Conservation (phyloP, 495 filamentous ascomycete species). For the Aspergillus ellipticus region DNA sequence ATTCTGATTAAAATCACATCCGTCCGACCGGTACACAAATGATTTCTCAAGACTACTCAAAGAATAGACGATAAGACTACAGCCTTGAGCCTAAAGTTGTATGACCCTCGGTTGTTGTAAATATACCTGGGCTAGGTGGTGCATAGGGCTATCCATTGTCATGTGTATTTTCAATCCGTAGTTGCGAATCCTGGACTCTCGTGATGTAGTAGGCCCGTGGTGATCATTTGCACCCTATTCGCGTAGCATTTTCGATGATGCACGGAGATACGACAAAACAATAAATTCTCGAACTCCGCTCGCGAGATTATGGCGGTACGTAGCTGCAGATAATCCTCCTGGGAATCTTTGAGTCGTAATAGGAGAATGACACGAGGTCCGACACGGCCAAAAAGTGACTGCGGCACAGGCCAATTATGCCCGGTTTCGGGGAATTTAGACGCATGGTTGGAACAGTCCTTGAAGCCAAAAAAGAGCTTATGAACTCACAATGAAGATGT, state of each 20-base stretch:
- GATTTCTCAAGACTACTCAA: too few relatives aligned
- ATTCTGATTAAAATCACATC: too few relatives aligned
- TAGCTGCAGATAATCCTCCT: not conserved
- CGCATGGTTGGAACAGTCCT: too few relatives aligned
- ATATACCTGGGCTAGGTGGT: too few relatives aligned
- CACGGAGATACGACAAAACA: slow-evolving; percentile 7
- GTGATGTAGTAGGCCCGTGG: not conserved
- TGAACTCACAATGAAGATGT: slow-evolving; percentile 1
- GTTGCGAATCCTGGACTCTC: too few relatives aligned
- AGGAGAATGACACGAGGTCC: not conserved
- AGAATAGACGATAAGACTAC: too few relatives aligned
- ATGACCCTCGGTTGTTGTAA: too few relatives aligned
- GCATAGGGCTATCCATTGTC: too few relatives aligned
- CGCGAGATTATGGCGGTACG: not conserved
- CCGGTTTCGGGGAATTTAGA: not conserved
- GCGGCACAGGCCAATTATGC: not conserved
- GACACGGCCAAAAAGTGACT: not conserved
- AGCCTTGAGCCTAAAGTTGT: too few relatives aligned
- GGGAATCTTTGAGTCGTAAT: not conserved
- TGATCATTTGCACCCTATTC: not conserved
- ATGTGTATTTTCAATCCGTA: not conserved
- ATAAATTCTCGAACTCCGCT: slow-evolving; percentile 1
- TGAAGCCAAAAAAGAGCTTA: not conserved
- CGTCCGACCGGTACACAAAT: too few relatives aligned
- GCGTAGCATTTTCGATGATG: slow-evolving; percentile 4